Base-by-base conservation (phyloP, 768 basidiomycete genomes). In the Nevesoporus exiguus region DNA sequence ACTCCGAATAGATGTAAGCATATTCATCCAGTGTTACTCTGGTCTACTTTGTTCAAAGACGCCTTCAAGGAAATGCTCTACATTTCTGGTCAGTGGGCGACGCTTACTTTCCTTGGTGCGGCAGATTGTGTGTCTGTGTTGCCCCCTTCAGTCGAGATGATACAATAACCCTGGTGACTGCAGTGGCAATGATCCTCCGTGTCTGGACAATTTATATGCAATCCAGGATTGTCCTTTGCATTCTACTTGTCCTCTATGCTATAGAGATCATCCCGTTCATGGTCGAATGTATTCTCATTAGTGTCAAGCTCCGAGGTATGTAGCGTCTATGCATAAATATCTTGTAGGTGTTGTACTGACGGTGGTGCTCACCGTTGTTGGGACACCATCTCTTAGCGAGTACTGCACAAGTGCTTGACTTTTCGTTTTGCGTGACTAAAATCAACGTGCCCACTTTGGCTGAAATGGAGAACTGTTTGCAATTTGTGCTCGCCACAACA, bases 111-210 rank as follows among this genome's bases (percentile, higher is more conserved):
- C 17, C 33, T 49, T 13, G 37, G 24, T 21, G 24, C 61, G 11
- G 56, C 60, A 21, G 60, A 61, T 13, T 19, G 60, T 54, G 44
- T 24, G 60, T 51, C 17, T n/a, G 0, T 27, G n/a, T 40, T 33
- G 21, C 5, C 42, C 22, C 17, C 21, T 14, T 22, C 19, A 36
- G 15, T 7, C 34, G 6, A 15, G 24, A 19, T 7, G 24, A 37
- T 21, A 29, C 9, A 14, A 36, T 27, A 24, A 49, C 15, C 1
- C 3, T 3, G n/a, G 7, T 29, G 24, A 47, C 17, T 45, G 10
- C 10, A 59, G 60, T 61, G 46, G 40, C 29, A 7, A 61, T 61
- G 60, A 51, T 62, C 24, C 49, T 63, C 10, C 61, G 56, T 31
- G 42, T 62, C 21, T 62, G 56, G 51, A 56, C 46, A 37, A 21